These are phyloP conservation scores for Boechera stricta DNA, from an alignment of 345 rosid genomes.

Conservation along the genomic window DNA sequence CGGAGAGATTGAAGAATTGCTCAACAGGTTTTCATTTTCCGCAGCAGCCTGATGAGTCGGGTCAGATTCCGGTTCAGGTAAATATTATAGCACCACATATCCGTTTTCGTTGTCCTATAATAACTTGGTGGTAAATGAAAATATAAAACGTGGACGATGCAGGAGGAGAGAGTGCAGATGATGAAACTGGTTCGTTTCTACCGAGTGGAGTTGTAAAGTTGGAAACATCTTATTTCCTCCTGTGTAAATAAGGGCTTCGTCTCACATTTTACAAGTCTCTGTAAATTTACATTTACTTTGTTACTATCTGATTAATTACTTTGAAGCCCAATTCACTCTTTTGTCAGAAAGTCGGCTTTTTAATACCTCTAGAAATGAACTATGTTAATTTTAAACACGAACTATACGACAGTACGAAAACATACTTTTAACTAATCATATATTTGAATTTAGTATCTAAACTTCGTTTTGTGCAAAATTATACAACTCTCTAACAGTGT, in stretches of 20 bases:
- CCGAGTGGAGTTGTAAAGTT: constrained; percentile 48
- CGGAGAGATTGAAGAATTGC: constrained; percentile 77
- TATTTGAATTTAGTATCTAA: no score
- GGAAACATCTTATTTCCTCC: constrained; percentile 3
- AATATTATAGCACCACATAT: constrained; percentile 2
- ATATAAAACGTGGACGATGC: constrained; percentile 13
- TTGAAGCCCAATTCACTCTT: constrained; percentile 1
- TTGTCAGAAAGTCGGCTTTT: background rate
- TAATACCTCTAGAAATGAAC: no score
- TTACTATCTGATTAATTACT: constrained; percentile 1
- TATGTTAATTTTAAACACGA: no score
- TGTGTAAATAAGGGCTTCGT: constrained; percentile 37
- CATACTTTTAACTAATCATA: no score
- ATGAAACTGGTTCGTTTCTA: constrained; percentile 74
- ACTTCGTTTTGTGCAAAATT: no score
- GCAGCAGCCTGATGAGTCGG: constrained; percentile 43
- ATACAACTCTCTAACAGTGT: no score
- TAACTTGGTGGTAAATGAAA: constrained; percentile 11
- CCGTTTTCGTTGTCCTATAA: background rate
- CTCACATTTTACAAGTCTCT: constrained; percentile 27
- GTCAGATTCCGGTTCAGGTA: constrained; percentile 53
- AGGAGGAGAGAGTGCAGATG: constrained; percentile 64
- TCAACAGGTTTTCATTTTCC: constrained; percentile 84
- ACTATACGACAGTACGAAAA: no score
- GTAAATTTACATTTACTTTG: constrained; percentile 34